phyloP scores from a whole-genome alignment of 768 basidiomycete genomes.

The Panellus pusillus region DNA sequence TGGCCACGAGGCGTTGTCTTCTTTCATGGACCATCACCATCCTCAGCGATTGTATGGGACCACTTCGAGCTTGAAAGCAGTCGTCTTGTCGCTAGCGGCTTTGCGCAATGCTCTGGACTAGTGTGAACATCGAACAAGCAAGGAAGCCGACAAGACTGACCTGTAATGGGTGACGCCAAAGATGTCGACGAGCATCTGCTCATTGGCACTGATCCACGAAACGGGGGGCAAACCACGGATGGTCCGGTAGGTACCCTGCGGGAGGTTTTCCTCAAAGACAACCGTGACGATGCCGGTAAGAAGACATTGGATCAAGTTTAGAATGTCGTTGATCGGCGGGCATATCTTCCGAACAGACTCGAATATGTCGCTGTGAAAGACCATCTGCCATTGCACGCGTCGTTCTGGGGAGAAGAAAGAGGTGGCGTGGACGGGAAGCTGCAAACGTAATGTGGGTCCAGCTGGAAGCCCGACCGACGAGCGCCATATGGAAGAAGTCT shows the following conservation, averaged over 20 bases:
- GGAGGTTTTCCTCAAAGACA: conserved; percentile 73
- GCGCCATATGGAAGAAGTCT: conserved; percentile 76
- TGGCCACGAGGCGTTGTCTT: conserved; percentile 27
- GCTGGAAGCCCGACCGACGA: conserved; percentile 75
- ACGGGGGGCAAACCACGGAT: conserved; percentile 74
- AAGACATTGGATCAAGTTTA: conserved; percentile 69
- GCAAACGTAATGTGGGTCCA: conserved; percentile 69
- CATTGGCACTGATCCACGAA: conserved; percentile 76
- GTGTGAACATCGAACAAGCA: not conserved
- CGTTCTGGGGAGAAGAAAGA: conserved; percentile 86
- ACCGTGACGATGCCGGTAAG: conserved; percentile 72
- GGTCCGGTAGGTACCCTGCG: conserved; percentile 69
- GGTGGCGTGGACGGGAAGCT: conserved; percentile 75
- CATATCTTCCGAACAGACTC: conserved; percentile 68
- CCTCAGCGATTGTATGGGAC: conserved; percentile 40
- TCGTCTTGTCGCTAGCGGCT: conserved; percentile 69
- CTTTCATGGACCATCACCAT: conserved; percentile 15
- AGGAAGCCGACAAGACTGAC: not conserved
- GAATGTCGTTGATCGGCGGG: conserved; percentile 68
- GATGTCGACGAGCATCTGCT: conserved; percentile 64
- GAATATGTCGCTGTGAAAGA: conserved; percentile 79
- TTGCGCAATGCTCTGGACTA: conserved; percentile 51
- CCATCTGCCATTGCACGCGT: conserved; percentile 88
- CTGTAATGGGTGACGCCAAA: conserved; percentile 74
- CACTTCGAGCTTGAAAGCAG: conserved; percentile 75